Evolutionary conservation across 352 stramenopile species (phyloP).

Genomic region (Globisporangium parvum): DNA sequence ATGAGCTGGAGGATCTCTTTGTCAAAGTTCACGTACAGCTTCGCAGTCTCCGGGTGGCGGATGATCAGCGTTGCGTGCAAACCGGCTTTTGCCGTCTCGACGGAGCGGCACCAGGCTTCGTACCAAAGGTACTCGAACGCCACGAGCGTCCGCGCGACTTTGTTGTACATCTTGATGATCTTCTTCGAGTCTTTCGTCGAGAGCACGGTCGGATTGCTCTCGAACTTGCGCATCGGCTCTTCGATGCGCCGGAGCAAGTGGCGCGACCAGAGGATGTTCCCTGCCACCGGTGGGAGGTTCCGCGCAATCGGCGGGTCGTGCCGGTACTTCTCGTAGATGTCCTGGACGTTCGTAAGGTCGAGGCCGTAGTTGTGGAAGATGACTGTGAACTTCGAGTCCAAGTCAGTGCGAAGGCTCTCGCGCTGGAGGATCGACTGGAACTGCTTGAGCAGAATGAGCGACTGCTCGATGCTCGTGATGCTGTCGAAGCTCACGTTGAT

Average conservation of each 20-base stretch:
- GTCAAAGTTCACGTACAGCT: constrained; percentile 88
- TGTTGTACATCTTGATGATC: constrained; percentile 91
- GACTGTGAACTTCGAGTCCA: constrained; percentile 88
- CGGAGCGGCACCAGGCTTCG: constrained; percentile 77
- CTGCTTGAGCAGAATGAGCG: constrained; percentile 76
- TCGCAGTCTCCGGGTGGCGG: constrained; percentile 57
- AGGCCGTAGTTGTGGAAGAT: constrained; percentile 91
- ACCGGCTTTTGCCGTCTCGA: constrained; percentile 70
- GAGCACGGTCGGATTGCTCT: constrained; percentile 77
- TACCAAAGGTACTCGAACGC: constrained; percentile 90
- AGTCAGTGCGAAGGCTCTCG: constrained; percentile 69
- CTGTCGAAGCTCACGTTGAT: constrained; percentile 88
- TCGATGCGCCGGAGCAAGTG: constrained; percentile 84
- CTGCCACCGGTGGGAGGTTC: constrained; percentile 78
- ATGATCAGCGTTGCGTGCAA: constrained; percentile 84
- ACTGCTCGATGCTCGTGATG: constrained; percentile 88
- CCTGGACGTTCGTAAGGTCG: constrained; percentile 77
- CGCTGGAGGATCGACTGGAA: constrained; percentile 87
- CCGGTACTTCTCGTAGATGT: constrained; percentile 84
- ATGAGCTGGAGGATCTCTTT: constrained; percentile 86
- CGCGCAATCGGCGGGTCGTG: constrained; percentile 76
- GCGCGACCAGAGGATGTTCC: constrained; percentile 84
- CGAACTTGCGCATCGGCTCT: constrained; percentile 85
- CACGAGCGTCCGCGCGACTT: constrained; percentile 83
- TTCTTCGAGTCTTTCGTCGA: constrained; percentile 86